Evolutionary conservation across 148 eudicot species (phyloP).

Genomic region (Pharnaceum exiguum): DNA sequence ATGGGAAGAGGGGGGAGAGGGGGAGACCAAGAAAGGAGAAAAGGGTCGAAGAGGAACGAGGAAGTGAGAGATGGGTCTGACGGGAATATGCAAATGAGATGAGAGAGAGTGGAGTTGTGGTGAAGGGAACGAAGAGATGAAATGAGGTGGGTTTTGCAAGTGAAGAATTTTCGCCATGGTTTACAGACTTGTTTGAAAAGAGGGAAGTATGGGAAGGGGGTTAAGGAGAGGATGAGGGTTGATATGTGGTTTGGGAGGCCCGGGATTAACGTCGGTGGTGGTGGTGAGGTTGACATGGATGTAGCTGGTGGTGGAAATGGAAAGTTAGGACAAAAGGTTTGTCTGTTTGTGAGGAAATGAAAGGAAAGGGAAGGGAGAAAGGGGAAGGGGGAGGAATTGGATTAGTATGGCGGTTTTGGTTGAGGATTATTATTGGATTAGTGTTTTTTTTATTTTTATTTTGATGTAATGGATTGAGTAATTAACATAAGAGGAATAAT

Average conservation of each 20-base stretch:
- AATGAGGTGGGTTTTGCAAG: conserved; percentile 47
- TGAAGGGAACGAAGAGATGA: conserved; percentile 32
- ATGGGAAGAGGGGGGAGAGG: conserved; percentile 75
- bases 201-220: conserved; percentile 49
- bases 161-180: conserved; percentile 68
- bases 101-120: conserved; percentile 24
- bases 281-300: too few relatives aligned
- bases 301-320: too few relatives aligned
- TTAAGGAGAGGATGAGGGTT: conserved; percentile 46
- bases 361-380: too few relatives aligned
- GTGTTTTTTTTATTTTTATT: too few relatives aligned
- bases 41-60: conserved; percentile 71
- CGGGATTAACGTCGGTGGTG: too few relatives aligned
- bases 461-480: too few relatives aligned
- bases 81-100: conserved; percentile 69
- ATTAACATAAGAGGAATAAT: too few relatives aligned
- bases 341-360: too few relatives aligned
- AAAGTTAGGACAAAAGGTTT: too few relatives aligned
- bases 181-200: conserved; percentile 62
- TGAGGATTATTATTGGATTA: too few relatives aligned
- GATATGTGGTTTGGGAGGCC: conserved; percentile 71
- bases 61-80: conserved; percentile 64
- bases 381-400: too few relatives aligned
- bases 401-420: too few relatives aligned
- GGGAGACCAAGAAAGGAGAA: conserved; percentile 48